These are phyloP conservation scores for Medicago lupulina DNA, from an alignment of 306 rosid species.

Conservation along the genomic window DNA sequence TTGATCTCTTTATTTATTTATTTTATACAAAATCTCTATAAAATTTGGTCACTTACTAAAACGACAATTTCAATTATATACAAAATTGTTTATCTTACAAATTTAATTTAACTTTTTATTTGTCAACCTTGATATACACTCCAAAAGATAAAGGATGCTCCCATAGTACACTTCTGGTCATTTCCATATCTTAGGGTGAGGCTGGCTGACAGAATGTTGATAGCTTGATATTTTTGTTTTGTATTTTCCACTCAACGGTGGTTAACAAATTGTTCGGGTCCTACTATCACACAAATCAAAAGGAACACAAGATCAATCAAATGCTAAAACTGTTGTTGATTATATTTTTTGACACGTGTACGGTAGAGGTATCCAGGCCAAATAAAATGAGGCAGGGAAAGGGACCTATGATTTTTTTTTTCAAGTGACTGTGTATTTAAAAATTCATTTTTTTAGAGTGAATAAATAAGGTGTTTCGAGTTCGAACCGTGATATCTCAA, in stretches of 20 bases:
- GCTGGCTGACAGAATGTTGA: not conserved
- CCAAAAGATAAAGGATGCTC: slow-evolving; percentile 6
- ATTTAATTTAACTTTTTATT: too few relatives aligned
- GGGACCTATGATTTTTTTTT: not conserved
- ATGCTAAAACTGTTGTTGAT: not conserved
- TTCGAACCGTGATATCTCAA: too few relatives aligned
- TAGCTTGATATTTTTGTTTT: not conserved
- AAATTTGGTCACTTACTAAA: not conserved
- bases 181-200: not conserved
- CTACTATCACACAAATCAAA: not conserved
- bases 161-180: slow-evolving; percentile 14
- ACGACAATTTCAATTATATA: not conserved
- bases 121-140: not conserved
- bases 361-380: slow-evolving; percentile 11
- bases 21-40: too few relatives aligned
- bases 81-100: not conserved
- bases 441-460: too few relatives aligned
- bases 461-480: too few relatives aligned
- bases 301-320: not conserved
- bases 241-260: slow-evolving; percentile 30
- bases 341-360: slow-evolving; percentile 35
- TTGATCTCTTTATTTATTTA: too few relatives aligned
- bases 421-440: too few relatives aligned
- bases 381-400: not conserved
- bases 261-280: not conserved